These are phyloP conservation scores for Magnaporthales sp. DNA, from an alignment of 2,329 filamentous ascomycete species.

Conservation along the genomic window DNA sequence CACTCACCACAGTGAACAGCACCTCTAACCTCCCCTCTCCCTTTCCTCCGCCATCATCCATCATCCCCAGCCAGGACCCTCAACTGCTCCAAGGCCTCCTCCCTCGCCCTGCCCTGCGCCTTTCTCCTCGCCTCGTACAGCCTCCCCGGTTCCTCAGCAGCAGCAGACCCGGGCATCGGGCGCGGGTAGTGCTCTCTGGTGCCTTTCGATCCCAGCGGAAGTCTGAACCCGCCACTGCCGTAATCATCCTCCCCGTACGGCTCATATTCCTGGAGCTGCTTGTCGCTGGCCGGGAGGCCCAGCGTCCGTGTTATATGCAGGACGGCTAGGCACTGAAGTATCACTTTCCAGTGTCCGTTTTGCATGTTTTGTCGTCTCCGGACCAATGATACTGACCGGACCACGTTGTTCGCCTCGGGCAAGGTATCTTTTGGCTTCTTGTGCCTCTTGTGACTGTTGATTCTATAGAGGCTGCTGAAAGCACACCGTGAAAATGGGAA, in stretches of 20 bases:
- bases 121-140: slow-evolving; percentile 3
- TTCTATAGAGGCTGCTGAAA: neutral
- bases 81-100: neutral
- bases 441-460: neutral
- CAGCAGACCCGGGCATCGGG: slow-evolving; percentile 5
- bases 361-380: neutral
- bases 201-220: neutral
- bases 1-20: neutral
- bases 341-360: neutral
- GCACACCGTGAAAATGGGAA: neutral
- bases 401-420: neutral
- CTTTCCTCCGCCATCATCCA: neutral
- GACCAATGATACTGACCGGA: neutral
- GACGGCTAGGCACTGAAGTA: neutral
- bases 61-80: neutral
- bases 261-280: neutral
- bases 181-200: slow-evolving; percentile 8
- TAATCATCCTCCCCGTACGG: neutral
- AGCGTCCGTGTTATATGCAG: neutral
- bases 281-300: neutral
- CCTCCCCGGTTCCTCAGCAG: neutral
- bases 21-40: neutral
- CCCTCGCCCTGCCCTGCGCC: slow-evolving; percentile 1
- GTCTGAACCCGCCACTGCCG: neutral
- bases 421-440: neutral